A percentile compares a stretch with the other conserved stretches of the same genome.
phyloP scores from a whole-genome alignment of 345 rosid species.

The Diplotaxis tenuifolia region DNA sequence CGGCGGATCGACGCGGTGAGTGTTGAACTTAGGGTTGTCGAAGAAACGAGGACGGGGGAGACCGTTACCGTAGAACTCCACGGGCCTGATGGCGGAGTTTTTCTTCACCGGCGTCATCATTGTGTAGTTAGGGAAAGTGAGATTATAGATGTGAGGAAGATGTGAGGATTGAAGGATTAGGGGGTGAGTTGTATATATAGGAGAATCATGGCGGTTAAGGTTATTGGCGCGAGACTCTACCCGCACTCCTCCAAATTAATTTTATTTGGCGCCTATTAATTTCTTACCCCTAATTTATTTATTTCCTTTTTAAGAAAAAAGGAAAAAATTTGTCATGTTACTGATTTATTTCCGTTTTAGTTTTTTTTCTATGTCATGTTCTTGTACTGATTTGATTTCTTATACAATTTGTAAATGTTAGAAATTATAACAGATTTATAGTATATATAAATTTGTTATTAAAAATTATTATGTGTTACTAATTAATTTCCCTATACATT shows the following conservation, averaged over 20 bases:
- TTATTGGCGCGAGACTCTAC: conserved; percentile 30
- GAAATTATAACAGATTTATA: no score
- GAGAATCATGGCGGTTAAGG: conserved; percentile 14
- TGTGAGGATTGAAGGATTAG: neutral
- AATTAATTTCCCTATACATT: no score
- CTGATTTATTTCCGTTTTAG: no score
- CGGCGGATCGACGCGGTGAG: conserved; percentile 73
- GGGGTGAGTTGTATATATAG: conserved; percentile 18
- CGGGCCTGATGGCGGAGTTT: conserved; percentile 40
- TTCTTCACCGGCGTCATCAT: conserved; percentile 55
- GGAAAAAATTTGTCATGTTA: no score
- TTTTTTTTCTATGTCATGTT: no score
- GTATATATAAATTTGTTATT: no score
- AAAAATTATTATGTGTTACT: no score
- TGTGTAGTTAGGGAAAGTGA: neutral
- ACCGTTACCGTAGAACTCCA: conserved; percentile 82
- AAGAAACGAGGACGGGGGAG: conserved; percentile 90
- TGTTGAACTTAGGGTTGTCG: conserved; percentile 45
- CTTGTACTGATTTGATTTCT: no score
- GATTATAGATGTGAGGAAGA: neutral
- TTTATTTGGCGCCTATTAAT: conserved; percentile 33
- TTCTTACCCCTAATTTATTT: no score
- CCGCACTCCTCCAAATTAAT: conserved; percentile 18
- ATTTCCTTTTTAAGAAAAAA: no score
- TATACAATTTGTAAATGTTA: no score